phyloP scores from a whole-genome alignment of 108 stramenopile species.

The Conticribra weissflogii region DNA sequence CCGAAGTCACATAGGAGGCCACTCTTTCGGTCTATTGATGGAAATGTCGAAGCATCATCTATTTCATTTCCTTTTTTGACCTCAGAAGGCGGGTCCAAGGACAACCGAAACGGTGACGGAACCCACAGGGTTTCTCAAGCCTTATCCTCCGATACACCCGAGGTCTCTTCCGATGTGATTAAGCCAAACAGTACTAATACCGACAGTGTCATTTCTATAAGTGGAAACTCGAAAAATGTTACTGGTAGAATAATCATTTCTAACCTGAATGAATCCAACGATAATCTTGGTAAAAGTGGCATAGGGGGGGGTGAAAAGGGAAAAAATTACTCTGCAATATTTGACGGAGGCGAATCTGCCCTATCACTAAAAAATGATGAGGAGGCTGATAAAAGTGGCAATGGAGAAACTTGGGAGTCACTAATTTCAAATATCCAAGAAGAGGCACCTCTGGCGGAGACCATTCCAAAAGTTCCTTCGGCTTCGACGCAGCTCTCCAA shows the following conservation, averaged over 20 bases:
- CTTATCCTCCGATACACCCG: neutral
- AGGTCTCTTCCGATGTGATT: neutral
- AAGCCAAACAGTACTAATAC: neutral
- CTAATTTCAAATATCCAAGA: neutral
- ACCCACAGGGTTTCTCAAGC: neutral
- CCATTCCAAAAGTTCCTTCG: too few relatives aligned
- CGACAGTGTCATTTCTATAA: too few relatives aligned
- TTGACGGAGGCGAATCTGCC: neutral
- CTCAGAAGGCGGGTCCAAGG: neutral
- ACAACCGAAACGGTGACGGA: neutral
- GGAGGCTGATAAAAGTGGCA: neutral
- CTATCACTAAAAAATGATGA: neutral
- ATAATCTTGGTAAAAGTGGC: too few relatives aligned
- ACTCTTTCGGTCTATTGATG: too few relatives aligned
- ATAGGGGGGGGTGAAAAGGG: neutral
- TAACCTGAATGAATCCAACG: neutral
- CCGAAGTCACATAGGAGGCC: too few relatives aligned
- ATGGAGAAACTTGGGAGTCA: too few relatives aligned
- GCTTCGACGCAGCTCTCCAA: too few relatives aligned
- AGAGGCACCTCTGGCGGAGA: neutral
- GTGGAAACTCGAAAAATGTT: neutral
- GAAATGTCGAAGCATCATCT: too few relatives aligned
- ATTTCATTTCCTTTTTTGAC: too few relatives aligned
- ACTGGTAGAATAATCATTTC: neutral
- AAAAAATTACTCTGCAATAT: neutral